phyloP scores from a whole-genome alignment of 1,284 basidiomycete genomes.

The Pseudozyma thailandica region DNA sequence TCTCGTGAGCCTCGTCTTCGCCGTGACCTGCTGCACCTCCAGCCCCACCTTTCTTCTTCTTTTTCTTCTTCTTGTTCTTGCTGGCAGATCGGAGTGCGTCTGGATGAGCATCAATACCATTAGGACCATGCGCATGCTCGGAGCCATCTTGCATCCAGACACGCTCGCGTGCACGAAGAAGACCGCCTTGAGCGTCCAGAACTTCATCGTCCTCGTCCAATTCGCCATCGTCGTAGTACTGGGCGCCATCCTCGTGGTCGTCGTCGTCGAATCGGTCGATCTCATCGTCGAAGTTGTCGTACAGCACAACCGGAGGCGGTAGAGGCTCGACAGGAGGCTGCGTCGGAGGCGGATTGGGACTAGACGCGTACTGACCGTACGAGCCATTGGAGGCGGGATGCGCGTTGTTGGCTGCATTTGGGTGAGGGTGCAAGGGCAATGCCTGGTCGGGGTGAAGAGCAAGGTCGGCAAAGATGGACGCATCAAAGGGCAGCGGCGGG shows the following conservation, averaged over 20 bases:
- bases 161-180: conserved; percentile 38
- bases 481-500: conserved; percentile 61
- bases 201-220: conserved; percentile 52
- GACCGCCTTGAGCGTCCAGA: conserved; percentile 34
- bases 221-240: conserved; percentile 64
- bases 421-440: conserved; percentile 57
- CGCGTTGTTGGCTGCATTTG: conserved; percentile 43
- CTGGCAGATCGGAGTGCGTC: conserved; percentile 34
- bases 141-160: conserved; percentile 44
- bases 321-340: conserved; percentile 58
- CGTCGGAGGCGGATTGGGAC: conserved; percentile 56
- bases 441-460: conserved; percentile 58
- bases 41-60: conserved; percentile 67
- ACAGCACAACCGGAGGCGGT: conserved; percentile 61
- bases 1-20: conserved; percentile 64
- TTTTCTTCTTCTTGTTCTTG: conserved; percentile 72
- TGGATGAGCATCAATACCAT: conserved; percentile 16
- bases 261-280: conserved; percentile 58
- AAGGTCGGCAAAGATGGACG: conserved; percentile 64
- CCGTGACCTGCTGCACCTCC: conserved; percentile 67
- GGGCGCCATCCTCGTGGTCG: conserved; percentile 59
- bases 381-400: conserved; percentile 34
- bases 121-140: conserved; percentile 28
- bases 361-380: conserved; percentile 51
- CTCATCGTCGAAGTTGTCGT: conserved; percentile 64